phyloP scores from a whole-genome alignment of 164 flowering plant species.

The Berberis vulgaris region DNA sequence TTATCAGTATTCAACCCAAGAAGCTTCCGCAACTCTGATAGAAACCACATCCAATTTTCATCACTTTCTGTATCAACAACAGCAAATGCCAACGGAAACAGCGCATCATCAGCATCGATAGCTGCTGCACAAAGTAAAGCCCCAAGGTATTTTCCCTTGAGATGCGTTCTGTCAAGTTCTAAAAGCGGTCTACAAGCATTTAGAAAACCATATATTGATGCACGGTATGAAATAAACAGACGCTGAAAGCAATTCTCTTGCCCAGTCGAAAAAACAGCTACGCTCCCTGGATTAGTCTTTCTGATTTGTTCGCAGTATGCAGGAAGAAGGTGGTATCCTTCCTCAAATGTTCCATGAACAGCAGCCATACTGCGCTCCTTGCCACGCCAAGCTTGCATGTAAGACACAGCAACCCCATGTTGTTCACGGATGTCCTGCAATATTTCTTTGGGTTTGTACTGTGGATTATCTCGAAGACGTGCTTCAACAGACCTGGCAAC shows the following conservation, averaged over 20 bases:
- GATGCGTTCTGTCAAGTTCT: constrained; percentile 80
- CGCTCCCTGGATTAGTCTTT: constrained; percentile 51
- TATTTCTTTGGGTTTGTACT: constrained; percentile 90
- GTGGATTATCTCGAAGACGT: constrained; percentile 82
- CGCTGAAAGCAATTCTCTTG: constrained; percentile 88
- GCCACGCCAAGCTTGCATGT: constrained; percentile 99
- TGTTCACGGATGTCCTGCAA: constrained; percentile 78
- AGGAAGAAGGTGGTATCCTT: constrained; percentile 52
- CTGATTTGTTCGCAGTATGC: constrained; percentile 54
- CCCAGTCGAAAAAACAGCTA: constrained; percentile 78
- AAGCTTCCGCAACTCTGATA: constrained; percentile 62
- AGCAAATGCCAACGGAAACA: constrained; percentile 88
- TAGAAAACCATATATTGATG: constrained; percentile 84
- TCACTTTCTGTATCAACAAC: constrained; percentile 80
- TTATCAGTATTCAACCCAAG: constrained; percentile 80
- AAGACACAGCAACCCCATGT: constrained; percentile 96
- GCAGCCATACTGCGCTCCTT: constrained; percentile 99
- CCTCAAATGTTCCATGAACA: constrained; percentile 64
- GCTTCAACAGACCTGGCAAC: constrained; percentile 96
- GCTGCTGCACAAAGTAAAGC: constrained; percentile 81
- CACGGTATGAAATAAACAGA: constrained; percentile 79
- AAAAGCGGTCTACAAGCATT: constrained; percentile 89
- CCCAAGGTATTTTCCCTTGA: constrained; percentile 90
- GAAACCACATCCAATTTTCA: constrained; percentile 77
- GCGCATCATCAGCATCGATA: constrained; percentile 60